Evolutionary conservation across 495 filamentous ascomycete genomes (phyloP).

Genomic region (Lepraria neglecta): DNA sequence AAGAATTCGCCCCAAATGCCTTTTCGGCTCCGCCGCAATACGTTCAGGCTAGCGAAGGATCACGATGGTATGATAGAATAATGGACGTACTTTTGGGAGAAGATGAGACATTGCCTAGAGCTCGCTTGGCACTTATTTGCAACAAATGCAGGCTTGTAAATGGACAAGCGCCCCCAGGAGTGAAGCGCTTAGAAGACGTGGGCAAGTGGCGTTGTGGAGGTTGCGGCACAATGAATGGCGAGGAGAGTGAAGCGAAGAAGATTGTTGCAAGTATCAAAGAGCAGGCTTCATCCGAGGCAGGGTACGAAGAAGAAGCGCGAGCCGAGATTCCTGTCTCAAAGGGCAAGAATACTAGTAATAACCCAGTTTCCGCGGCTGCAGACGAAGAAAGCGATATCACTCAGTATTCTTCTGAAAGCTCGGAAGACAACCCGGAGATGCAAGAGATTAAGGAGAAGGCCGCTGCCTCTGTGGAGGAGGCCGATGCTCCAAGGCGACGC

Average conservation of each 20-base stretch:
- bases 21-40: constrained; percentile 44
- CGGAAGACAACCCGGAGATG: background rate
- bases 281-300: constrained; percentile 22
- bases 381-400: constrained; percentile 23
- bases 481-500: constrained; percentile 14
- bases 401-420: constrained; percentile 22
- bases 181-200: constrained; percentile 67
- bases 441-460: constrained; percentile 3
- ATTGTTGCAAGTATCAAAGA: constrained; percentile 41
- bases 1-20: constrained; percentile 54
- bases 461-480: background rate
- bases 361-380: background rate
- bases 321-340: background rate
- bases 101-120: constrained; percentile 87
- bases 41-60: constrained; percentile 41
- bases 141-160: constrained; percentile 79
- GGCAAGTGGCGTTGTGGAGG: constrained; percentile 84
- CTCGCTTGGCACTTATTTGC: constrained; percentile 87
- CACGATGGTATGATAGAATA: constrained; percentile 90
- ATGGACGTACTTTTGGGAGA: constrained; percentile 89
- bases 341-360: no score
- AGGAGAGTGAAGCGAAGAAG: constrained; percentile 65
- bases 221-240: constrained; percentile 74
- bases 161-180: constrained; percentile 88
- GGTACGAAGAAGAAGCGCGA: background rate